Evolutionary conservation across 2,329 filamentous ascomycete genomes (phyloP), one percentile per base, ranked within the genome.

Genomic region (Epichloe amarillans): DNA sequence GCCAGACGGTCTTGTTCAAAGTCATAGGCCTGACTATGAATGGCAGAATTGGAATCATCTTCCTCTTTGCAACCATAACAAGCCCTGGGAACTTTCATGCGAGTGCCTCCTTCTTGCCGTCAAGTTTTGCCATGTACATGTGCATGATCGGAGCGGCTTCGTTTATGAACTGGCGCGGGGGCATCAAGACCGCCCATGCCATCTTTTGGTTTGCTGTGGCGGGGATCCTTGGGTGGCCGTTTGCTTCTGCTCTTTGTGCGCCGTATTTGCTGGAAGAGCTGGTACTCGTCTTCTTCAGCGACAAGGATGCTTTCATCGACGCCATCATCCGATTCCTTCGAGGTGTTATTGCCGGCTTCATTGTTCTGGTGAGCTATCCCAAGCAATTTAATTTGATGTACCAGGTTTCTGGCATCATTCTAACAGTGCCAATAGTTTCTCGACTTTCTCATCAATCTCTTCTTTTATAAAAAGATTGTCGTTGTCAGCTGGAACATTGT

Each of bases 51-150:
- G 93, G 87, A 11, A 71, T 95, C 4, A 80, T 95, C 62, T 96
- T 94, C 66, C 69, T 95, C 53, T 72, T 91, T 54, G 80, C 85
- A 42, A 82, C 85, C 53, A 71, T 88, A 47, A 82, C 84, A 52
- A 94, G 86, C 54, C 87, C 93, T 0, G 93, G 93, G 42, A 94
- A 95, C 76, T 97, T 95, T 64, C 88, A 96, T 66, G 85, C 93
- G 4, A 88, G 88, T 52, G 78, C 86, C 1, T 82, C 91, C 5
- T 96, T 87, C 62, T 73, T 98, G 5, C 93, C 93, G 0, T 95
- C 90, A 8, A 95, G 86, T 66, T 98, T 98, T 62, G 86, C 93
- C 62, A 98, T 98, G 93, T 96, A 94, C 65, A 86, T 83, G 53
- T 83, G 81, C 14, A 93, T 93, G 76, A 72, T 97, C 7, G 93